Base-by-base conservation (phyloP, 176 grass and related monocot genomes). In the Juncus inflexus region DNA sequence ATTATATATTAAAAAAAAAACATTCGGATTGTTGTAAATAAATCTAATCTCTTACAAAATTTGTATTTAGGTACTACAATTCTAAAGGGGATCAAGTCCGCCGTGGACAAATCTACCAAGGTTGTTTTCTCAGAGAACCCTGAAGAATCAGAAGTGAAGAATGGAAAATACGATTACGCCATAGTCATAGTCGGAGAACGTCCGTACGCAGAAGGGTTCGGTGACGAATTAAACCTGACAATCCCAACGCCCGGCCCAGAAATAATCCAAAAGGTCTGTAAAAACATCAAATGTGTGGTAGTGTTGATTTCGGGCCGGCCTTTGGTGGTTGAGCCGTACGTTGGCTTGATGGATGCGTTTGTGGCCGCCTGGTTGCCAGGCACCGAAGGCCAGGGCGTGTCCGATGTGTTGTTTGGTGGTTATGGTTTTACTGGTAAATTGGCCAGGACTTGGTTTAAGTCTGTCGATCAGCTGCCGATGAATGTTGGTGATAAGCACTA, bases 401-500 rank as follows among this genome's bases (percentile, higher is more conserved):
- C 82, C 1, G 90, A 95, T 49, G 76, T 73, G 37, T 77, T 95
- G 10, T 95, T 95, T 40, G 90, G 90, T 0, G 90, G 88, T 74
- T 86, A 86, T 12, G 90, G 76, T 47, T 95, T 95, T 79, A 69
- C 73, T 0, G 90, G 82, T 3, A 95, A 89, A 72, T 80, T 95
- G 36, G 37, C 90, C 4, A 47, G 90, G 60, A 95, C 90, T 8
- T 95, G 90, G 90, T 95, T 95, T 76, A 89, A 58, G 79, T 83
- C 90, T 0, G 90, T 78, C 55, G 85, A 89, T 8, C 90, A 95
- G 76, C 78, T 95, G 62, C 90, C 90, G 54, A 95, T 95, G 90
- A 95, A 86, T 63, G 82, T 76, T 1, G 90, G 90, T 3, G 90
- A 95, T 63, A 9, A 37, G 55, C 54, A 86, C 43, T 95, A 95